phyloP scores from a whole-genome alignment of 768 basidiomycete species.

The Tricholoma sp. region DNA sequence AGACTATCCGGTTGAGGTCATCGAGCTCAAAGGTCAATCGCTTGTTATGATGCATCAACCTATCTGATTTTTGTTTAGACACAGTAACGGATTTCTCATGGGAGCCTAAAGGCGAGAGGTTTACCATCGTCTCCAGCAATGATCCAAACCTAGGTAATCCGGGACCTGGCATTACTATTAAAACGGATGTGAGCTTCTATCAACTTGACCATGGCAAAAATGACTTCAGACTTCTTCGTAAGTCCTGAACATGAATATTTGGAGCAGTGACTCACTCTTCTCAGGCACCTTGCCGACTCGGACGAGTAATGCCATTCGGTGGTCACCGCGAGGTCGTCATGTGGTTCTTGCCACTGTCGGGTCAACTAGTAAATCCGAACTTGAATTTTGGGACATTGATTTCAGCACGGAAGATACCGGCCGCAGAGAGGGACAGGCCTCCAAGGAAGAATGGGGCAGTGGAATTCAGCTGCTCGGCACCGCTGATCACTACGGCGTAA shows the following conservation, averaged over 20 bases:
- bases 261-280: slow-evolving; percentile 6
- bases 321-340: slow-evolving; percentile 96
- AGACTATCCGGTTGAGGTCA: slow-evolving; percentile 94
- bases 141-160: slow-evolving; percentile 92
- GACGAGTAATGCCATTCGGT: slow-evolving; percentile 90
- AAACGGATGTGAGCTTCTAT: slow-evolving; percentile 95
- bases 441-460: slow-evolving; percentile 75
- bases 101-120: slow-evolving; percentile 97
- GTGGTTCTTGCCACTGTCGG: slow-evolving; percentile 95
- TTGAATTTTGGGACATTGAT: slow-evolving; percentile 99
- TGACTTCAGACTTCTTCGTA: slow-evolving; percentile 88
- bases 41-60: not conserved
- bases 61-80: slow-evolving; percentile 42
- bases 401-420: slow-evolving; percentile 63
- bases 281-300: slow-evolving; percentile 73
- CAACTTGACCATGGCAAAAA: slow-evolving; percentile 90
- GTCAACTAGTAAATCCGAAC: slow-evolving; percentile 90
- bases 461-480: slow-evolving; percentile 82
- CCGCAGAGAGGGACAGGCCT: slow-evolving; percentile 45
- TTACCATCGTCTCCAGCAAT: slow-evolving; percentile 89
- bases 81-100: slow-evolving; percentile 95
- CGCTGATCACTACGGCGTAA: slow-evolving; percentile 95
- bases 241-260: slow-evolving; percentile 19
- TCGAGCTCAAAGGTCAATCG: slow-evolving; percentile 85
- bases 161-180: slow-evolving; percentile 88